Conservation (phyloP, 768 basidiomycete genomes). For the Mycena amicta region DNA sequence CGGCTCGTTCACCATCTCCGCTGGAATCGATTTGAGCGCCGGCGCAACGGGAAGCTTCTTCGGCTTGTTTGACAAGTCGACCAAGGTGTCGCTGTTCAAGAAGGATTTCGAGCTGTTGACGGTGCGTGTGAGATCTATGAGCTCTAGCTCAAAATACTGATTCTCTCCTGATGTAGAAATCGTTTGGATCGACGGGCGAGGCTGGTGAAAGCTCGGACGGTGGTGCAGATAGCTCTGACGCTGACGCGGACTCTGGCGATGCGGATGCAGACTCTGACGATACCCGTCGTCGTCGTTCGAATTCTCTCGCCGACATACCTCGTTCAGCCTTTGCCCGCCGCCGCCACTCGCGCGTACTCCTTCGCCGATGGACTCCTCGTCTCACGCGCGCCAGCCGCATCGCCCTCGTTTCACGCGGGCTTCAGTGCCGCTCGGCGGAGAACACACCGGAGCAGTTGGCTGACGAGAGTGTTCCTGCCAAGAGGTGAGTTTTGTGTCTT, state of each 20-base stretch:
- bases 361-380: neutral
- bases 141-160: too few species aligned
- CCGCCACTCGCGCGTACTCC: neutral
- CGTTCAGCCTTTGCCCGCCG: neutral
- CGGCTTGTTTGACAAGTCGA: constrained; percentile 10
- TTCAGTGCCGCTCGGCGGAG: neutral
- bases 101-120: constrained; percentile 14
- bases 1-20: constrained; percentile 10
- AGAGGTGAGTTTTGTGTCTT: constrained; percentile 17
- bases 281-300: constrained; percentile 1
- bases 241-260: too few species aligned
- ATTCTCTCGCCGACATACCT: neutral
- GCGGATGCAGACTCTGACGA: too few species aligned
- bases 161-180: constrained; percentile 4
- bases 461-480: constrained; percentile 6
- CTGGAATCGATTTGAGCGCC: constrained; percentile 13
- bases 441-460: neutral
- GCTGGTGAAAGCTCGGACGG: neutral
- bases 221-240: too few species aligned
- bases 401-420: neutral
- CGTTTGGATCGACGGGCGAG: constrained; percentile 6
- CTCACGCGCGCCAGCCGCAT: neutral
- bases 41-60: constrained; percentile 17
- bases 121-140: too few species aligned
- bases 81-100: constrained; percentile 18